A percentile compares a stretch with the other conserved stretches of the same genome.
Conservation (phyloP, 2,329 filamentous ascomycete genomes). For the Paecilomyces niveus region DNA sequence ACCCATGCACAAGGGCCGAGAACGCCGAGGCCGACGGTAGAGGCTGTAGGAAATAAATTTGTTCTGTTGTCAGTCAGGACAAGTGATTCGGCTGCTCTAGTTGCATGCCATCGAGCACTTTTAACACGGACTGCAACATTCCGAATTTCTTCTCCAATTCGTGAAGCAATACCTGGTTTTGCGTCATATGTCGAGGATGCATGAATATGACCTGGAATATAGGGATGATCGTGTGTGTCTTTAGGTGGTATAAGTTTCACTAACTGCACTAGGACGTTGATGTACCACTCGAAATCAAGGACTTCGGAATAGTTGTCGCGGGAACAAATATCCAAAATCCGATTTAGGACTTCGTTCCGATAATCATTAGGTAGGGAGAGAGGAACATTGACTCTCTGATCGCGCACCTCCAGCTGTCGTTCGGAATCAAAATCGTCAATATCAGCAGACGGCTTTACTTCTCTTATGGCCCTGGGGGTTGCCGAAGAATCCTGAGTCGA, state of each 20-base stretch:
- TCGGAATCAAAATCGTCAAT: conserved; percentile 53
- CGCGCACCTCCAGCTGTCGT: conserved; percentile 48
- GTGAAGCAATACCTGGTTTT: conserved; percentile 20
- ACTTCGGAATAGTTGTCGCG: conserved; percentile 81
- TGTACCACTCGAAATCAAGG: conserved; percentile 94
- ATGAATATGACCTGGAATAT: conserved; percentile 9
- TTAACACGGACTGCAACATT: conserved; percentile 89
- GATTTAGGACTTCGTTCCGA: conserved; percentile 69
- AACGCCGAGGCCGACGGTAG: conserved; percentile 52
- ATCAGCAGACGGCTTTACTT: conserved; percentile 45
- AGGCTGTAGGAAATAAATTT: conserved; percentile 48
- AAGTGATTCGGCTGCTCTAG: conserved; percentile 70
- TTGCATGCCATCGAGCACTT: conserved; percentile 71
- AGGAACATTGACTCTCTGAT: conserved; percentile 41
- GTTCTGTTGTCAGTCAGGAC: conserved; percentile 55
- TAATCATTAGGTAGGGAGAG: conserved; percentile 79
- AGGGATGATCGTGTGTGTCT: conserved; percentile 13
- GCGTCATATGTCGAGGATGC: conserved; percentile 8
- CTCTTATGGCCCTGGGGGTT: conserved; percentile 25
- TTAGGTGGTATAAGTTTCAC: conserved; percentile 52
- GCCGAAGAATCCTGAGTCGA: conserved; percentile 40
- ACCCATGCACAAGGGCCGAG: conserved; percentile 77
- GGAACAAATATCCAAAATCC: conserved; percentile 84
- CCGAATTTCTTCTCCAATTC: conserved; percentile 75
- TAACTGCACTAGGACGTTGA: conserved; percentile 80